Conservation (phyloP, 371 early-diverging fungal genomes). For the Phascolomyces articulosus region DNA sequence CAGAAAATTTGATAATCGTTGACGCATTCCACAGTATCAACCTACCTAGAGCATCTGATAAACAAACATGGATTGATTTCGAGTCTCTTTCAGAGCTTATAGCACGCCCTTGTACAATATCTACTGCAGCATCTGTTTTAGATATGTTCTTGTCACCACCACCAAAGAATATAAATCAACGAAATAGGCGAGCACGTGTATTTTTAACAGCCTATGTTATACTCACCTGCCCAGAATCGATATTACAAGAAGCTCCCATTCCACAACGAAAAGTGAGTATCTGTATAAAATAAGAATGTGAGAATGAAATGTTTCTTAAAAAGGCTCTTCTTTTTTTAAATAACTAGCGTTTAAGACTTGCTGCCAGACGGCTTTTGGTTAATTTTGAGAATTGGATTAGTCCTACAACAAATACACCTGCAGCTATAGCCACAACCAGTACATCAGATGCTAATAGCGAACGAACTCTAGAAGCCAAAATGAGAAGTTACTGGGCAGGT, state of each 20-base stretch:
- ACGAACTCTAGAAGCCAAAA: constrained; percentile 1
- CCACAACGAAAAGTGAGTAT: constrained; percentile 53
- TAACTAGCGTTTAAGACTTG: constrained; percentile 30
- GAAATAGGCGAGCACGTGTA: constrained; percentile 54
- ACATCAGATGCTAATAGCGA: too few relatives aligned
- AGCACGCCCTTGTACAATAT: neutral
- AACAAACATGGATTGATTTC: constrained; percentile 7
- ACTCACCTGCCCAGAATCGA: constrained; percentile 59
- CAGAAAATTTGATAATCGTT: neutral
- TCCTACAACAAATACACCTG: constrained; percentile 8
- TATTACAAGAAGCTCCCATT: constrained; percentile 50
- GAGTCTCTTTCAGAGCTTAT: constrained; percentile 1
- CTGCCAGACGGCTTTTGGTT: constrained; percentile 50
- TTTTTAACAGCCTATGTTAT: constrained; percentile 72
- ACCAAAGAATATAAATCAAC: constrained; percentile 24
- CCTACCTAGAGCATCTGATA: neutral
- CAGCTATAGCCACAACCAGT: too few relatives aligned
- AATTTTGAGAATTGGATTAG: constrained; percentile 61
- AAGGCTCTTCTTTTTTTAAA: too few relatives aligned
- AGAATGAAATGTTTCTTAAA: neutral
- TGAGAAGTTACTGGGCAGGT: constrained; percentile 42
- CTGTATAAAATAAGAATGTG: neutral
- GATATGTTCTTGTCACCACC: constrained; percentile 25
- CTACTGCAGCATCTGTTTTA: constrained; percentile 5
- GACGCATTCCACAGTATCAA: neutral